Conservation (phyloP, 1,284 basidiomycete genomes). For the Apiotrichum gracile region DNA sequence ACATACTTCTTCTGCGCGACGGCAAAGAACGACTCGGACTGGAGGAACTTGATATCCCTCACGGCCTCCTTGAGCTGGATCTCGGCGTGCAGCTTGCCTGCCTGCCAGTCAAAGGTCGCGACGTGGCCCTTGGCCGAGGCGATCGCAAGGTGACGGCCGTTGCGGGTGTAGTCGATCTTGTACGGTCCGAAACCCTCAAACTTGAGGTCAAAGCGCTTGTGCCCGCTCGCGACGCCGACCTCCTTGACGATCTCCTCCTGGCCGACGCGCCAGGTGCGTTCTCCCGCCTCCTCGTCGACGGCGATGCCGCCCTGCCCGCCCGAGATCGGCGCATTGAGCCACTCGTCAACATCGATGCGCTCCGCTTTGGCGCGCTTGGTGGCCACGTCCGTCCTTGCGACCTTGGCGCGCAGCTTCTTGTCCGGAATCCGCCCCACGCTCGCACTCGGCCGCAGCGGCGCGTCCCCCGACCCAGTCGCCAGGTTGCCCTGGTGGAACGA, state of each 20-base stretch:
- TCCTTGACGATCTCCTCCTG: constrained; percentile 70
- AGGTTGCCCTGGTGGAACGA: constrained; percentile 34
- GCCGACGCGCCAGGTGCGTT: constrained; percentile 79
- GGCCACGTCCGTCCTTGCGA: constrained; percentile 55
- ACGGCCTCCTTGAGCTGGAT: constrained; percentile 81
- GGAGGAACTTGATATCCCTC: constrained; percentile 89
- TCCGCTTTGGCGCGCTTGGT: constrained; percentile 38
- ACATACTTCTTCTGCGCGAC: constrained; percentile 96
- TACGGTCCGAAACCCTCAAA: constrained; percentile 70
- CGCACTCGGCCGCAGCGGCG: constrained; percentile 26
- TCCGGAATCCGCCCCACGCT: constrained; percentile 54
- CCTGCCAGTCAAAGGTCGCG: constrained; percentile 93
- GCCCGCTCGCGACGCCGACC: constrained; percentile 67
- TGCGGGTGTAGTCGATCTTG: constrained; percentile 73
- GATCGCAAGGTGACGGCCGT: constrained; percentile 84
- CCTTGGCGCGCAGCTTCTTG: constrained; percentile 65
- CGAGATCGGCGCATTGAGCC: constrained; percentile 34
- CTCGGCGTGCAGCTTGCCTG: constrained; percentile 78
- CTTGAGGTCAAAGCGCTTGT: constrained; percentile 70
- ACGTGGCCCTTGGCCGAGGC: constrained; percentile 78
- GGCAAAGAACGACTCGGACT: constrained; percentile 87
- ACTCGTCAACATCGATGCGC: constrained; percentile 44
- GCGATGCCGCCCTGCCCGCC: constrained; percentile 42
- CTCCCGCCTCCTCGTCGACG: constrained; percentile 48
- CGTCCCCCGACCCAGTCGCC: constrained; percentile 24